Base-by-base conservation (phyloP, 257 asterid genomes). In the Orobanche coerulescens region DNA sequence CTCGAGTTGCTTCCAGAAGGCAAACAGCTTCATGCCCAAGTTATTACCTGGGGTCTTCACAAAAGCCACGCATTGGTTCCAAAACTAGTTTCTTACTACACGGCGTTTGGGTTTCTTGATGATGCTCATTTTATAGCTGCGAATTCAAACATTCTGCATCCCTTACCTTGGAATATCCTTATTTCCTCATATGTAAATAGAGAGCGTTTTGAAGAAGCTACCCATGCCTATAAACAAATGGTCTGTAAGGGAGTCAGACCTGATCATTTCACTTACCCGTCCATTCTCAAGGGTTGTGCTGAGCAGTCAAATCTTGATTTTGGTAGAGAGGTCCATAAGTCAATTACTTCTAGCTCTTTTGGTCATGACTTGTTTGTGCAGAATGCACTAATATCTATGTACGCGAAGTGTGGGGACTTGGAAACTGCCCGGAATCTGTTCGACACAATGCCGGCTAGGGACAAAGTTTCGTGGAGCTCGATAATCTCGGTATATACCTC, bases 271-370 rank as follows among this genome's bases (percentile, higher is more conserved):
- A 88, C 94, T 34, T 91, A 82, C 71, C 95, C 98, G 19, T 84
- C 94, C 37, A 80, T 91, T 58, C 82, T 91, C 46, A 91, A 88
- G 84, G 96, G 90, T 50, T 85, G 95, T 69, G 94, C 94, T n/a
- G 89, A 80, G 65, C 90, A 59, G 54, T 74, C 73, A 34, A 66
- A 80, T 81, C 72, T 91, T 56, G 73, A 65, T 58, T 75, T 74
- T 39, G 96, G 95, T 22, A 77, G 72, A 54, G 79, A 57, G 71
- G 80, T 91, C 61, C 98, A 88, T 53, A 73, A 40, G 42, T 88
- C 80, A 37, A 70, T 88, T 39, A 69, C 62, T 40, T 77, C 71
- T 51, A 74, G 78, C 78, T 54, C 76, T 30, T 57, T 80, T 30
- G 72, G 68, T 24, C 46, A 64, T 19, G 67, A 82, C 81, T 66